A percentile compares a stretch with the other conserved stretches of the same genome.
Conservation (phyloP, 164 flowering plant genomes). For the Stephania japonica region DNA sequence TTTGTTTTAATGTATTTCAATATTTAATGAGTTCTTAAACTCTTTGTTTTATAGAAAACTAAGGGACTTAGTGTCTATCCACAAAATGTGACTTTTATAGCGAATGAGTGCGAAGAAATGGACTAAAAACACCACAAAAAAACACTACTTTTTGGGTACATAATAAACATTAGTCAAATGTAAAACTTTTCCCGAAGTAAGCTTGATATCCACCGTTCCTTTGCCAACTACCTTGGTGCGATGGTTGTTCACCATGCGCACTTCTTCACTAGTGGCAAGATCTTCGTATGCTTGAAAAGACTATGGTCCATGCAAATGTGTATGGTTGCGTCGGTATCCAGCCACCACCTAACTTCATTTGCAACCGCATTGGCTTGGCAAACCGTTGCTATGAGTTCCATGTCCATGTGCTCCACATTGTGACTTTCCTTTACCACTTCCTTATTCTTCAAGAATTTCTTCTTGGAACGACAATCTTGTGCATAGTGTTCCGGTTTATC, state of each 20-base stretch:
- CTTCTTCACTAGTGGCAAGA: background rate
- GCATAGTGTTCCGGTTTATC: background rate
- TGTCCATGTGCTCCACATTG: background rate
- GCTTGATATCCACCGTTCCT: too few species aligned
- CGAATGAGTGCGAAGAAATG: too few species aligned
- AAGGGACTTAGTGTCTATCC: too few species aligned
- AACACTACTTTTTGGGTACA: too few species aligned
- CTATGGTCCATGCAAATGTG: background rate
- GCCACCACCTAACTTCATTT: slow-evolving; percentile 1
- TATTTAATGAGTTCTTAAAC: too few species aligned
- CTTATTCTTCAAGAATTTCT: background rate
- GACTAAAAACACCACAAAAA: too few species aligned
- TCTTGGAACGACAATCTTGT: background rate
- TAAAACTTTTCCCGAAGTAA: too few species aligned
- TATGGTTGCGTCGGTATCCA: background rate
- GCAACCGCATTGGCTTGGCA: background rate
- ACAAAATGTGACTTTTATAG: too few species aligned
- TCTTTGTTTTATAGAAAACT: too few species aligned
- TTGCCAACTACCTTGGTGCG: too few species aligned
- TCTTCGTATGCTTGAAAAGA: background rate
- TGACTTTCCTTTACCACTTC: background rate
- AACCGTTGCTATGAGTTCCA: background rate
- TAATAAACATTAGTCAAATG: too few species aligned
- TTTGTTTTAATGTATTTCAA: too few species aligned
- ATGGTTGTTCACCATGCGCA: background rate